These are phyloP conservation scores for Psilocybe tampanensis DNA, from an alignment of 768 basidiomycete genomes.

Conservation along the genomic window DNA sequence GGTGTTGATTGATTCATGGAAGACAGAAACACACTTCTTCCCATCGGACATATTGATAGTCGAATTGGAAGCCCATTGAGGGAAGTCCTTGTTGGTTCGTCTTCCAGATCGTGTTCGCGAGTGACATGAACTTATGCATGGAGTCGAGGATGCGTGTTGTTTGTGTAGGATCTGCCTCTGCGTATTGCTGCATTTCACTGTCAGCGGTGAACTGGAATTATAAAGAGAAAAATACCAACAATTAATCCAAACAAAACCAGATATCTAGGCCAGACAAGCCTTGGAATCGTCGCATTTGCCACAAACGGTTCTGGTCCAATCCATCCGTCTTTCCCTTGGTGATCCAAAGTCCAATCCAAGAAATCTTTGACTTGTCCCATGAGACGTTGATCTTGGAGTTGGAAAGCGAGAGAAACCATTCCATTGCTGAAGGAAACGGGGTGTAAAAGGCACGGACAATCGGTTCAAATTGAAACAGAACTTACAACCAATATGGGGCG, in stretches of 20 bases:
- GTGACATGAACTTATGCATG: constrained; percentile 38
- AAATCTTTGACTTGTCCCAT: constrained; percentile 39
- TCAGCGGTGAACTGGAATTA: background rate
- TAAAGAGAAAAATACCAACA: constrained; percentile 22
- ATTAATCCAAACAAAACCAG: constrained; percentile 40
- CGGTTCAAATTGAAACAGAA: background rate
- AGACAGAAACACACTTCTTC: constrained; percentile 33
- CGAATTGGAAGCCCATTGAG: constrained; percentile 42
- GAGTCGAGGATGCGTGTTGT: constrained; percentile 37
- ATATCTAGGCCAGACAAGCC: constrained; percentile 45
- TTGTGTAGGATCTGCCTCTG: constrained; percentile 41
- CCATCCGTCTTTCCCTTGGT: constrained; percentile 42
- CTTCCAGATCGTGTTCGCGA: constrained; percentile 37
- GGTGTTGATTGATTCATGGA: background rate
- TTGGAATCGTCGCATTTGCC: constrained; percentile 36
- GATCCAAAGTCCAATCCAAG: constrained; percentile 39
- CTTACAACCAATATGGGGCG: constrained; percentile 48
- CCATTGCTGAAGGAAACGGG: constrained; percentile 30
- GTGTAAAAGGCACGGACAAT: background rate
- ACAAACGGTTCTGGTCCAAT: constrained; percentile 42
- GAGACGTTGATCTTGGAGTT: constrained; percentile 38
- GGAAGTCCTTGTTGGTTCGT: constrained; percentile 36
- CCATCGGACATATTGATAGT: constrained; percentile 45
- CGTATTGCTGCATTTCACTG: constrained; percentile 36
- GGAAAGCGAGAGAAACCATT: constrained; percentile 44